Evolutionary conservation across 345 rosid genomes (phyloP).

Genomic region (Brassica incana): DNA sequence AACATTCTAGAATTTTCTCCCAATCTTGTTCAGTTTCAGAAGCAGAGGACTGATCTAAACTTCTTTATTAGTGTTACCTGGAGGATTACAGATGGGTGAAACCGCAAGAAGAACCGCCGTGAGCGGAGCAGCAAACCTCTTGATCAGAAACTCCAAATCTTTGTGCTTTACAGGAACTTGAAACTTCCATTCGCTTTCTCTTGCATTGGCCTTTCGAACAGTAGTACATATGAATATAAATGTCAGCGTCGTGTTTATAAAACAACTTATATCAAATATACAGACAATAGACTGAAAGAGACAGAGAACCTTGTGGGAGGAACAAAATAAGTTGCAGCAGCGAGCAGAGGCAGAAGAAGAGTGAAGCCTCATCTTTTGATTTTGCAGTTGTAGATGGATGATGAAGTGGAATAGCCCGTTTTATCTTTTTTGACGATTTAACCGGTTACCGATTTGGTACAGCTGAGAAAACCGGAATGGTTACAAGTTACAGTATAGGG

Average conservation of each 20-base stretch:
- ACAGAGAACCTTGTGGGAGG: constrained; percentile 39
- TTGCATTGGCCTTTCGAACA: constrained; percentile 28
- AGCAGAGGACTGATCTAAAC: not conserved
- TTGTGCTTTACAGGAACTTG: constrained; percentile 16
- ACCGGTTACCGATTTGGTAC: constrained; percentile 22
- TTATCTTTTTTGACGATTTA: not conserved
- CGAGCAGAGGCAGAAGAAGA: constrained; percentile 28
- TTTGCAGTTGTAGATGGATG: not conserved
- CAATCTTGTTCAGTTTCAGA: not conserved
- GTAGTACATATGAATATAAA: not conserved
- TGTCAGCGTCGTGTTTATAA: not conserved
- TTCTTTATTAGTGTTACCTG: constrained; percentile 43
- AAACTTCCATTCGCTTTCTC: constrained; percentile 25
- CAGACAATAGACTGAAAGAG: not conserved
- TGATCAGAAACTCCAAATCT: constrained; percentile 26
- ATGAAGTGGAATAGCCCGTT: not conserved
- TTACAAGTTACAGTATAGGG: not conserved
- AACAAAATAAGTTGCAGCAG: not conserved
- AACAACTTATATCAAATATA: not conserved
- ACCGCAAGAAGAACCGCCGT: constrained; percentile 54
- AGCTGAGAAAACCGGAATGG: not conserved
- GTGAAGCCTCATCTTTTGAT: constrained; percentile 33
- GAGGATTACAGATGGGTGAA: constrained; percentile 47
- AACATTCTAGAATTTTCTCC: not conserved
- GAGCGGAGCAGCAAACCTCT: constrained; percentile 53